phyloP scores from a whole-genome alignment of 257 asterid species.

The Schizonepeta tenuifolia region DNA sequence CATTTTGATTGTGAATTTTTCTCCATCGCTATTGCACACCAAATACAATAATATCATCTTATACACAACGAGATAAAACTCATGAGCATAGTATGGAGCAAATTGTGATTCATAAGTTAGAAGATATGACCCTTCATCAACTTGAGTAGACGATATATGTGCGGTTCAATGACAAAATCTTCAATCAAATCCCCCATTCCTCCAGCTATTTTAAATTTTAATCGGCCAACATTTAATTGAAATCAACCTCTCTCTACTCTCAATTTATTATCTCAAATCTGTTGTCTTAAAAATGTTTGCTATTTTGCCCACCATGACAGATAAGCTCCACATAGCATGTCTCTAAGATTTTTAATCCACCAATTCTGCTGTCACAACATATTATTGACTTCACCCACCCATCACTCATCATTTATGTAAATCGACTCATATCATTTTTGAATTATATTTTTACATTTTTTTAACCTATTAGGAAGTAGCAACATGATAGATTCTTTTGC shows the following conservation, averaged over 20 bases:
- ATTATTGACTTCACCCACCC: neutral
- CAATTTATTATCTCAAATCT: constrained; percentile 15
- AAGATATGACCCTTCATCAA: constrained; percentile 15
- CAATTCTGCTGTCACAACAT: neutral
- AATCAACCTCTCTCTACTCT: neutral
- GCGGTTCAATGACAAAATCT: constrained; percentile 1
- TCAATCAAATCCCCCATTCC: constrained; percentile 10
- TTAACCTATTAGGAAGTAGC: neutral
- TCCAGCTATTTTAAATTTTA: constrained; percentile 7
- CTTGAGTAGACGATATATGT: constrained; percentile 22
- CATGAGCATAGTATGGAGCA: neutral
- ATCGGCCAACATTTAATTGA: neutral
- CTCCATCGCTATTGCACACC: neutral
- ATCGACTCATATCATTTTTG: constrained; percentile 5
- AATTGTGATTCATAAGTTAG: neutral
- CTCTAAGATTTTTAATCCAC: neutral
- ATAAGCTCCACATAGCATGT: constrained; percentile 26
- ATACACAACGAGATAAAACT: no score
- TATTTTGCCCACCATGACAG: constrained; percentile 37
- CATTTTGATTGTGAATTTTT: no score
- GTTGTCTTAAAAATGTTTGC: constrained; percentile 28
- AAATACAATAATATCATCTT: neutral
- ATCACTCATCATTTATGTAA: no score
- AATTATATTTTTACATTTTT: neutral
- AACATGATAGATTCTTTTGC: constrained; percentile 1